Evolutionary conservation across 106 monocot genomes (phyloP).

Genomic region (Acorus calamus): DNA sequence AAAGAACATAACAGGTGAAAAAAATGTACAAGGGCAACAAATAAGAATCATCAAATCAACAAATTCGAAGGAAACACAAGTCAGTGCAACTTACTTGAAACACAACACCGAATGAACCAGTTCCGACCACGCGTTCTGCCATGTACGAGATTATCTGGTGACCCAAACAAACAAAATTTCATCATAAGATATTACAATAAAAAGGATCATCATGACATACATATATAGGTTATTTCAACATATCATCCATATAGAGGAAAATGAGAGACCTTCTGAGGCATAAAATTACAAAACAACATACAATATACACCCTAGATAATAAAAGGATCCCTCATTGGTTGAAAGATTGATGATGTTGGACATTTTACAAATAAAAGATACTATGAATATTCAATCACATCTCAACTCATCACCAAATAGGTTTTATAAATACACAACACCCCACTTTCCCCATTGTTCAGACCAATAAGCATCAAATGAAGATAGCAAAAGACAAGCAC

Average conservation of each 20-base stretch:
- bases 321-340: too few relatives aligned
- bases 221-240: neutral
- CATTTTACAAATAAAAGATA: too few relatives aligned
- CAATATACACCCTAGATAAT: too few relatives aligned
- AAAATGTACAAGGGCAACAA: neutral
- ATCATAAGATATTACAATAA: neutral
- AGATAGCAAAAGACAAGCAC: too few relatives aligned
- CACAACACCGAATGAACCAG: constrained; percentile 89
- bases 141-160: constrained; percentile 69
- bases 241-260: neutral
- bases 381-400: too few relatives aligned
- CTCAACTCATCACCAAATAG: too few relatives aligned
- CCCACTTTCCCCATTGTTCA: too few relatives aligned
- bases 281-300: too few relatives aligned
- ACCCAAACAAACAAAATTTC: constrained; percentile 1
- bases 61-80: neutral
- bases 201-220: neutral
- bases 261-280: neutral
- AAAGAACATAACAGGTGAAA: neutral
- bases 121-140: constrained; percentile 83
- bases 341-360: too few relatives aligned
- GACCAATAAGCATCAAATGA: too few relatives aligned
- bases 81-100: constrained; percentile 46
- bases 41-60: neutral
- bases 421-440: too few relatives aligned